A percentile compares a stretch with the other conserved stretches of the same genome.
phyloP scores from a whole-genome alignment of 108 stramenopile species.

The Pseudonitzschia multiseries region DNA sequence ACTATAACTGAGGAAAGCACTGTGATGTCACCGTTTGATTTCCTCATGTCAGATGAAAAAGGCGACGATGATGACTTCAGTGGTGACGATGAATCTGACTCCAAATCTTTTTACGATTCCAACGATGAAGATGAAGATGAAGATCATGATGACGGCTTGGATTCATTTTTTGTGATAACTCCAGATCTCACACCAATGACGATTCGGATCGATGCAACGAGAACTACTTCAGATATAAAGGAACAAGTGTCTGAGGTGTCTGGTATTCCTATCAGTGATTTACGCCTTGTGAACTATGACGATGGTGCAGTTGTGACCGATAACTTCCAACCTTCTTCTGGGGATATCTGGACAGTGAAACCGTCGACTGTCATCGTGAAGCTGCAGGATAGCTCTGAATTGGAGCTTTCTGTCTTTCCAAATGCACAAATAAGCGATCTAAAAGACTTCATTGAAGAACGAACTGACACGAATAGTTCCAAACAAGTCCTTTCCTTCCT shows the following conservation, averaged over 20 bases:
- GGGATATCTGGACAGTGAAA: slow-evolving; percentile 7
- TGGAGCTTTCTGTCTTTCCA: slow-evolving; percentile 6
- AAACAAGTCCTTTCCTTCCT: slow-evolving; percentile 3
- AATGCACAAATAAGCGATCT: neutral
- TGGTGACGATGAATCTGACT: neutral
- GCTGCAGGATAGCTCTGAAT: slow-evolving; percentile 9
- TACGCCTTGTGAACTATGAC: neutral
- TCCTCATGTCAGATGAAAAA: neutral
- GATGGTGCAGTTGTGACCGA: neutral
- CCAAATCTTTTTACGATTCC: neutral
- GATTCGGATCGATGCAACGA: neutral
- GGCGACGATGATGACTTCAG: neutral
- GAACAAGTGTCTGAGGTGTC: neutral
- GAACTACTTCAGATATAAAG: neutral
- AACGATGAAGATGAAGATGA: no score
- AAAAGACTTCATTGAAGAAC: slow-evolving; percentile 4
- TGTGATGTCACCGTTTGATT: neutral
- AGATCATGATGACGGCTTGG: neutral
- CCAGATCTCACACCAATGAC: slow-evolving; percentile 11
- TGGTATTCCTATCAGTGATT: slow-evolving; percentile 3
- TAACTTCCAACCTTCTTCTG: slow-evolving; percentile 1
- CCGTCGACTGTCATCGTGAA: neutral
- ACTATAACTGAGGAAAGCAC: neutral
- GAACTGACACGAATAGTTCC: neutral
- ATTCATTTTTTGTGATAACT: slow-evolving; percentile 5